phyloP scores from a whole-genome alignment of 306 rosid genomes.

The Benincasa hispida region DNA sequence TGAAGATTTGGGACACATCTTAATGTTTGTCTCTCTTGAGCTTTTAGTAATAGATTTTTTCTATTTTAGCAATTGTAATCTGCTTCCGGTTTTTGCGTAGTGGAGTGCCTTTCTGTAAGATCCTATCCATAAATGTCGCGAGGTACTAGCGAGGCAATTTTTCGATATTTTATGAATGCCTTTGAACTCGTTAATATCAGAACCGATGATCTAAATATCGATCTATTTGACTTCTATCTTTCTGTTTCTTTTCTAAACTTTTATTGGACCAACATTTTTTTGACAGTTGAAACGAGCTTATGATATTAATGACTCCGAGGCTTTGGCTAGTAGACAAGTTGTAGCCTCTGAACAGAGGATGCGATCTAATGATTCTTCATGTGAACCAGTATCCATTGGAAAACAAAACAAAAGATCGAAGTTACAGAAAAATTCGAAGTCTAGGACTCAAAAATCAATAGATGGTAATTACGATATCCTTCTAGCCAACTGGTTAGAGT shows the following conservation, averaged over 20 bases:
- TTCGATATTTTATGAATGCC: neutral
- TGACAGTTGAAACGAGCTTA: slow-evolving; percentile 14
- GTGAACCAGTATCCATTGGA: slow-evolving; percentile 16
- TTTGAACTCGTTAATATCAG: neutral
- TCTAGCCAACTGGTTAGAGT: neutral
- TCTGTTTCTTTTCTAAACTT: neutral
- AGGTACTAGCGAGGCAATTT: neutral
- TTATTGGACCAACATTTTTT: neutral
- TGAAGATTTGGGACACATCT: neutral
- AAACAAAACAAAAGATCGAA: slow-evolving; percentile 26
- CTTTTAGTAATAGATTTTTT: neutral
- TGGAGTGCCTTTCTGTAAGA: neutral
- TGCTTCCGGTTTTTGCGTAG: neutral
- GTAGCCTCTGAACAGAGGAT: slow-evolving; percentile 11
- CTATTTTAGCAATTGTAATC: neutral
- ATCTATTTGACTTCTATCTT: neutral
- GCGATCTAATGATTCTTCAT: slow-evolving; percentile 10
- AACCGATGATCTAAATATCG: neutral
- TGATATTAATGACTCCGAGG: slow-evolving; percentile 16
- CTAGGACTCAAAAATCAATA: slow-evolving; percentile 16
- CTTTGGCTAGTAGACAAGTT: slow-evolving; percentile 13
- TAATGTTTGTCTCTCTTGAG: neutral
- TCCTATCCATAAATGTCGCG: neutral
- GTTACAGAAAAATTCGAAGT: slow-evolving; percentile 33
- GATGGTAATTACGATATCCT: neutral